Evolutionary conservation across 768 basidiomycete species (phyloP).

Genomic region (Amanita brunnescens): DNA sequence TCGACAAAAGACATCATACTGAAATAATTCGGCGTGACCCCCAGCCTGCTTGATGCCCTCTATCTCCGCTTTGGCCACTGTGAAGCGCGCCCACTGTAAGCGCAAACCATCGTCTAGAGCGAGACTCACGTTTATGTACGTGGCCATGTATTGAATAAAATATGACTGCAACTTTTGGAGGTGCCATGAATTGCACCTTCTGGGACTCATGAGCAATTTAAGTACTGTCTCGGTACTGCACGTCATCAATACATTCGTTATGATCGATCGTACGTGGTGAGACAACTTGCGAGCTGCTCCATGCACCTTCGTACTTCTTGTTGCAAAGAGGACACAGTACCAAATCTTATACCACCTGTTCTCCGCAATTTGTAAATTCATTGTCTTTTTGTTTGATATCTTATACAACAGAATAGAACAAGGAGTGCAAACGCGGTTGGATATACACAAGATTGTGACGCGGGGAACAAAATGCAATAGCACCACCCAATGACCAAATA

Average conservation of each 20-base stretch:
- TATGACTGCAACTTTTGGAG: slow-evolving; percentile 37
- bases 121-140: slow-evolving; percentile 35
- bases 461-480: neutral
- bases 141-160: slow-evolving; percentile 55
- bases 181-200: neutral
- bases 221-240: neutral
- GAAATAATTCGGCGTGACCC: slow-evolving; percentile 31
- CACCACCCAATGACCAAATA: neutral
- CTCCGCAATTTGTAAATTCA: neutral
- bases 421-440: slow-evolving; percentile 2
- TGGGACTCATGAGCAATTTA: neutral
- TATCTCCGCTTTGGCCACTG: slow-evolving; percentile 37
- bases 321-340: no score
- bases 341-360: neutral
- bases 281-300: no score
- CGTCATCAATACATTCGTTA: neutral
- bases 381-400: slow-evolving; percentile 4
- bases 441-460: neutral
- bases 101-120: slow-evolving; percentile 1
- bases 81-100: neutral
- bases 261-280: no score
- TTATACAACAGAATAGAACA: slow-evolving; percentile 2
- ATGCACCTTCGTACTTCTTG: no score
- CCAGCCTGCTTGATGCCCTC: slow-evolving; percentile 28
- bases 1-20: slow-evolving; percentile 21